phyloP scores from a whole-genome alignment of 768 basidiomycete species.

The Phlebiopsis flavidoalba region DNA sequence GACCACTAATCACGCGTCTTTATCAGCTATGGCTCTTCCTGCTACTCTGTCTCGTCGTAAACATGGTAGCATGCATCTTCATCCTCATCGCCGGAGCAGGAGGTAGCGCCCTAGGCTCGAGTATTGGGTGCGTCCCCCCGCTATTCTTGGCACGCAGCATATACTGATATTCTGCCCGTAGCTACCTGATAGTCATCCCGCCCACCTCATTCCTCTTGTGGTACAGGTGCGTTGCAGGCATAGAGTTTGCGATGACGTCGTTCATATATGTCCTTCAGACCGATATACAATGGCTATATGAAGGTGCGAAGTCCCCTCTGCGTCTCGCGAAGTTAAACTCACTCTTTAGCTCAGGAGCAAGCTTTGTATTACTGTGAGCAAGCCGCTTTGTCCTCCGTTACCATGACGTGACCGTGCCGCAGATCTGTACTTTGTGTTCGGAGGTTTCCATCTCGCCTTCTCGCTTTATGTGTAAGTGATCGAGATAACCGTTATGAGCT shows the following conservation, averaged over 20 bases:
- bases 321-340: conserved; percentile 16
- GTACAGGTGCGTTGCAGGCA: conserved; percentile 45
- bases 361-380: conserved; percentile 85
- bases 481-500: background rate
- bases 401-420: conserved; percentile 15
- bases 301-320: conserved; percentile 52
- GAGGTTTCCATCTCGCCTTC: conserved; percentile 91
- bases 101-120: conserved; percentile 74
- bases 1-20: conserved; percentile 75
- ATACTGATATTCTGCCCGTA: conserved; percentile 29
- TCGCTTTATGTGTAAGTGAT: conserved; percentile 80
- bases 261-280: conserved; percentile 31
- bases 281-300: conserved; percentile 97
- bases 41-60: conserved; percentile 72
- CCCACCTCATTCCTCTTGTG: conserved; percentile 84
- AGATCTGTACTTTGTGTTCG: conserved; percentile 98
- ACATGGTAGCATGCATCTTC: conserved; percentile 87
- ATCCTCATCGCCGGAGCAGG: conserved; percentile 78
- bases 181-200: conserved; percentile 77
- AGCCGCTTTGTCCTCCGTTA: conserved; percentile 14
- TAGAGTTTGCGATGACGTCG: background rate
- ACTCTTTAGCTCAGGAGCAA: conserved; percentile 62
- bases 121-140: conserved; percentile 62
- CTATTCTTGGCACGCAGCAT: background rate
- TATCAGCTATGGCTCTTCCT: conserved; percentile 96